Conservation (phyloP, 2,329 filamentous ascomycete species). For the Acephala macrosclerotiorum region DNA sequence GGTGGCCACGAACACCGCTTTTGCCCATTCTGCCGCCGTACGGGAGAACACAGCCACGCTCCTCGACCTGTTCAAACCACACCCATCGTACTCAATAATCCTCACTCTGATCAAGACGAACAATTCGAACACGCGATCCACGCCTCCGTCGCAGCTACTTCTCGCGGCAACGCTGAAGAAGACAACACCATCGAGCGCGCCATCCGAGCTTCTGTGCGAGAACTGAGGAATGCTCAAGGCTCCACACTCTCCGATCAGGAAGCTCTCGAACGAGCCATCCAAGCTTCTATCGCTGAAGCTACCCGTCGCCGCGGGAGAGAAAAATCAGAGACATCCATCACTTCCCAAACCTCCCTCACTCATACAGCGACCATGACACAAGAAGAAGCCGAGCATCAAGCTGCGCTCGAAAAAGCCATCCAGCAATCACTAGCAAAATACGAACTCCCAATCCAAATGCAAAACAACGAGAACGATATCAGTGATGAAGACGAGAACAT, state of each 20-base stretch:
- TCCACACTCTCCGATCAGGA: slow-evolving; percentile 45
- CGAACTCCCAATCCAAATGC: slow-evolving; percentile 13
- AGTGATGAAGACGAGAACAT: slow-evolving; percentile 38
- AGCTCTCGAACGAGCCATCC: slow-evolving; percentile 56
- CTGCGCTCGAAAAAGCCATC: slow-evolving; percentile 62
- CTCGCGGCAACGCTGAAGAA: slow-evolving; percentile 71
- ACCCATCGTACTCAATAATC: slow-evolving; percentile 21
- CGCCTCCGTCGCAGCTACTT: slow-evolving; percentile 73
- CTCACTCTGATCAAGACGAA: slow-evolving; percentile 52
- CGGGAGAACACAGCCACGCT: slow-evolving; percentile 33
- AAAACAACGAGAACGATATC: slow-evolving; percentile 20
- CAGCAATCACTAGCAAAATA: slow-evolving; percentile 54
- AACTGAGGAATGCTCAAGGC: slow-evolving; percentile 53
- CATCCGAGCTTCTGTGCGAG: slow-evolving; percentile 73
- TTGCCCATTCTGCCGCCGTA: slow-evolving; percentile 38
- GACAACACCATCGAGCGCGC: slow-evolving; percentile 76
- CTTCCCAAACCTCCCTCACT: not conserved
- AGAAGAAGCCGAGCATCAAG: slow-evolving; percentile 63
- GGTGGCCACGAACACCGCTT: slow-evolving; percentile 20
- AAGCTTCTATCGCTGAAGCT: slow-evolving; percentile 56
- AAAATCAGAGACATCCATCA: not conserved
- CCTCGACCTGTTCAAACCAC: slow-evolving; percentile 30
- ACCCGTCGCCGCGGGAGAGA: slow-evolving; percentile 29
- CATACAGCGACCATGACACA: slow-evolving; percentile 20
- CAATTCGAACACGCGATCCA: slow-evolving; percentile 78